These are phyloP conservation scores for Globisporangium nagaii DNA, from an alignment of 352 stramenopile species.

Conservation along the genomic window DNA sequence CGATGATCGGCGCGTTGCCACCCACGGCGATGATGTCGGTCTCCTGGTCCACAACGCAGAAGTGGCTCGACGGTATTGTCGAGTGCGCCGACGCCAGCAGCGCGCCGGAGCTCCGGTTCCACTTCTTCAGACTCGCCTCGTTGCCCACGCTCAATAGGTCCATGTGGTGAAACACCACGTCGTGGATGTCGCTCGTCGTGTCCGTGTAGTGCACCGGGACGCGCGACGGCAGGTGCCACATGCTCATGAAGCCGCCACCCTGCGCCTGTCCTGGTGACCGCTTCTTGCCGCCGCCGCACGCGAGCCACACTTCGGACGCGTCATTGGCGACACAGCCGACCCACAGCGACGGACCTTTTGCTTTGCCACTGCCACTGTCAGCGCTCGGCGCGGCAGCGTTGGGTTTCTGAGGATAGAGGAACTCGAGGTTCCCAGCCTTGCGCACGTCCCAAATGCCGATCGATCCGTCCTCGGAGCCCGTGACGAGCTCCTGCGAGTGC, in stretches of 20 bases:
- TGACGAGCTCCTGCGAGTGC: conserved; percentile 69
- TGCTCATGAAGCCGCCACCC: conserved; percentile 45
- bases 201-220: conserved; percentile 62
- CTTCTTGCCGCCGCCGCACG: conserved; percentile 44
- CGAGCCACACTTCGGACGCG: conserved; percentile 69
- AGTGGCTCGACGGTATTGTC: conserved; percentile 51
- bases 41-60: conserved; percentile 56
- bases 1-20: conserved; percentile 44
- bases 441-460: conserved; percentile 75
- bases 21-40: conserved; percentile 69
- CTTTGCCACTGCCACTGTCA: conserved; percentile 2
- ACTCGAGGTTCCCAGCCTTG: conserved; percentile 40
- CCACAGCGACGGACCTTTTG: conserved; percentile 25
- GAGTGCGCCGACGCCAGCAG: conserved; percentile 50
- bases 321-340: conserved; percentile 60
- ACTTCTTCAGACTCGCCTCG: conserved; percentile 59
- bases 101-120: conserved; percentile 66
- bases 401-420: conserved; percentile 36
- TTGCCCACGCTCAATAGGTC: conserved; percentile 71
- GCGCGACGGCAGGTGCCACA: conserved; percentile 76
- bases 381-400: too few relatives aligned
- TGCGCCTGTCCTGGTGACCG: conserved; percentile 18
- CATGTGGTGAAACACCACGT: conserved; percentile 65
- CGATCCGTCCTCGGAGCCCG: conserved; percentile 60
- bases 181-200: conserved; percentile 57